Base-by-base conservation (phyloP, 208 protist species). In the Entamoeba moshkovskii region DNA sequence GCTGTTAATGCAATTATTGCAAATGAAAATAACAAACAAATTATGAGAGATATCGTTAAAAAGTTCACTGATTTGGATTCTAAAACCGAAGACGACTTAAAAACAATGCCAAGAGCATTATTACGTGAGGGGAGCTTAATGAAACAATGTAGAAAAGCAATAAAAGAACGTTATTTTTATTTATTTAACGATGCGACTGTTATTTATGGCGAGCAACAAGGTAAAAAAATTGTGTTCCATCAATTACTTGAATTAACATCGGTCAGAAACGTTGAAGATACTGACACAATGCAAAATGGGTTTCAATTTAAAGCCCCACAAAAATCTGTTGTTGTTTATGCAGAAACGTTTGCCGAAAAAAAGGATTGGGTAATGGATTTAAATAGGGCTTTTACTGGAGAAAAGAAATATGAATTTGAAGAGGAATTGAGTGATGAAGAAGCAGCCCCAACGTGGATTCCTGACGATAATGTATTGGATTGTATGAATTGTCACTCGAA, bases 401-500 rank as follows among this genome's bases (percentile, higher is more conserved):
- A 92, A 46, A 92, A 44, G 29, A 45, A 47, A n/a, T 73, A 73
- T 33, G 59, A 73, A 33, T 73, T 73, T 73, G 59, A 73, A 73
- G 59, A 73, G 4, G 59, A 38, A 33, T 11, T 33, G 22, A 46
- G 25, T 18, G 91, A 92, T 18, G 29, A 92, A 13, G 15, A 44
- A n/a, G 44, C 38, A 47, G 91, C 91, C n/a, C 91, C 91, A 48
- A 47, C 25, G 5, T 92, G 91, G 91, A 46, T 92, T 22, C 91
- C 91, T 18, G 91, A 92, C 45, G 91, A 92, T 47, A 47, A 45
- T 46, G 38, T 45, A 4, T 45, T 48, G n/a, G 45, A 47, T 45
- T 92, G 91, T 92, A 48, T 92, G 91, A 92, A 48, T n/a, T 92
- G 91, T n/a, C 91, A 92, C n/a, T 45, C 91, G 15, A 45, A 48